These are phyloP conservation scores for Lithocarpus polystachyus DNA, from an alignment of 306 rosid genomes.

Conservation along the genomic window DNA sequence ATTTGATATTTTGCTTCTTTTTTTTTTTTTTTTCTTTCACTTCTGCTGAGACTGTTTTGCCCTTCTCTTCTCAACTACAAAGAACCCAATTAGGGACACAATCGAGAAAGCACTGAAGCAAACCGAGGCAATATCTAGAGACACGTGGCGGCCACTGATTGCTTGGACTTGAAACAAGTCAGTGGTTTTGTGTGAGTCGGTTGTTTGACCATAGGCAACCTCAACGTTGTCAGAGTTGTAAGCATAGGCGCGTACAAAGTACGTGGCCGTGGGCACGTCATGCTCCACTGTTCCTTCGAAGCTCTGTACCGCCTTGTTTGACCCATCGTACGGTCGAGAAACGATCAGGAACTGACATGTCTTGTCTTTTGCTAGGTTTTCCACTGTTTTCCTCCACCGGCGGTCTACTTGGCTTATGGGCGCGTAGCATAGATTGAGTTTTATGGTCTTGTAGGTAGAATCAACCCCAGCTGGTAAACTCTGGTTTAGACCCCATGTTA, in stretches of 20 bases:
- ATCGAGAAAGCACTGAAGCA: slow-evolving; percentile 89
- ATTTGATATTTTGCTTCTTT: neutral
- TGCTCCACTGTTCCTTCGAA: slow-evolving; percentile 44
- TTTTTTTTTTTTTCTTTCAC: slow-evolving; percentile 1
- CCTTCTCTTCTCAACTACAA: slow-evolving; percentile 60
- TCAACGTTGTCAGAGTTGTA: slow-evolving; percentile 35
- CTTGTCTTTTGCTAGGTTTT: slow-evolving; percentile 64
- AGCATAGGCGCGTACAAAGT: slow-evolving; percentile 84
- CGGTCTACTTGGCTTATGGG: slow-evolving; percentile 79
- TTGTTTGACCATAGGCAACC: slow-evolving; percentile 75
- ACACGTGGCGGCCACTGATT: slow-evolving; percentile 75
- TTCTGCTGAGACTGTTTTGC: slow-evolving; percentile 26
- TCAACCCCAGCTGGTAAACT: slow-evolving; percentile 48
- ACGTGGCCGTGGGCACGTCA: slow-evolving; percentile 61
- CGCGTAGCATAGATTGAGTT: slow-evolving; percentile 76
- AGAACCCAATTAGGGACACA: slow-evolving; percentile 55
- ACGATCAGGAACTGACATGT: slow-evolving; percentile 63
- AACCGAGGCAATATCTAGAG: slow-evolving; percentile 64
- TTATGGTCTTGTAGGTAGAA: slow-evolving; percentile 59
- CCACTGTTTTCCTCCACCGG: slow-evolving; percentile 81
- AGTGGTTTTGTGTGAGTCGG: slow-evolving; percentile 29
- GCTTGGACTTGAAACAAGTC: slow-evolving; percentile 56
- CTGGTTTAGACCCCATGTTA: slow-evolving; percentile 63
- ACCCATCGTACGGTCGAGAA: slow-evolving; percentile 43
- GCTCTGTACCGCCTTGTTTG: slow-evolving; percentile 45